phyloP scores from a whole-genome alignment of 169 alveolate species.

The Cryptosporidium andersoni region DNA sequence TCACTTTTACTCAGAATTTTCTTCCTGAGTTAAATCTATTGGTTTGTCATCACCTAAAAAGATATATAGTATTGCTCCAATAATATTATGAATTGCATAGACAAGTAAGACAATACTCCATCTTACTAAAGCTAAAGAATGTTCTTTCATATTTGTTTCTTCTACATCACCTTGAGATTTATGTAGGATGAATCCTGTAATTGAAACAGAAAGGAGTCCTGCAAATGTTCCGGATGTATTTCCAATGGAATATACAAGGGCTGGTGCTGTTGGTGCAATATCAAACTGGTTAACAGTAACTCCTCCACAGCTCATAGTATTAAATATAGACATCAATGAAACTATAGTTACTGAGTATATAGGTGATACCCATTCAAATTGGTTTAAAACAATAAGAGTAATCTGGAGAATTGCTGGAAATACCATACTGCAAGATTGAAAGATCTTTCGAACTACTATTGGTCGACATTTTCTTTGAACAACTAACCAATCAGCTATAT shows the following conservation, averaged over 20 bases:
- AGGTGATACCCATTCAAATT: slow-evolving; percentile 16
- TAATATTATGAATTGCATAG: slow-evolving; percentile 54
- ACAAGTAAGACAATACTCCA: slow-evolving; percentile 46
- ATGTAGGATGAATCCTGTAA: slow-evolving; percentile 53
- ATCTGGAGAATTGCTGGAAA: slow-evolving; percentile 37
- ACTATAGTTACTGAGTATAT: slow-evolving; percentile 24
- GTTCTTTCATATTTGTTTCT: background rate
- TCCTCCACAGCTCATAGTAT: slow-evolving; percentile 70
- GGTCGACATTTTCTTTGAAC: background rate
- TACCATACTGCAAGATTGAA: slow-evolving; percentile 62
- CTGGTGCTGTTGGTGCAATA: slow-evolving; percentile 62
- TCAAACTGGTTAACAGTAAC: slow-evolving; percentile 66
- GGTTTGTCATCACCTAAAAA: slow-evolving; percentile 37
- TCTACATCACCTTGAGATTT: slow-evolving; percentile 24
- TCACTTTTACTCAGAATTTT: background rate
- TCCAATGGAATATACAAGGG: slow-evolving; percentile 61
- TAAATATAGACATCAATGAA: slow-evolving; percentile 60
- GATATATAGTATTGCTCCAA: slow-evolving; percentile 41
- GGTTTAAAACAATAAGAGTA: slow-evolving; percentile 5
- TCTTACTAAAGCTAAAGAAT: background rate
- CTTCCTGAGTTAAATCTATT: slow-evolving; percentile 4
- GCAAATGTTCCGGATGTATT: slow-evolving; percentile 66
- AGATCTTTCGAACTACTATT: slow-evolving; percentile 32
- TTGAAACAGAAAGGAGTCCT: slow-evolving; percentile 57
- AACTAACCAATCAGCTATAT: slow-evolving; percentile 30